A percentile compares a stretch with the other conserved stretches of the same genome.
Conservation (phyloP, 257 asterid genomes). For the Fraxinus americana region DNA sequence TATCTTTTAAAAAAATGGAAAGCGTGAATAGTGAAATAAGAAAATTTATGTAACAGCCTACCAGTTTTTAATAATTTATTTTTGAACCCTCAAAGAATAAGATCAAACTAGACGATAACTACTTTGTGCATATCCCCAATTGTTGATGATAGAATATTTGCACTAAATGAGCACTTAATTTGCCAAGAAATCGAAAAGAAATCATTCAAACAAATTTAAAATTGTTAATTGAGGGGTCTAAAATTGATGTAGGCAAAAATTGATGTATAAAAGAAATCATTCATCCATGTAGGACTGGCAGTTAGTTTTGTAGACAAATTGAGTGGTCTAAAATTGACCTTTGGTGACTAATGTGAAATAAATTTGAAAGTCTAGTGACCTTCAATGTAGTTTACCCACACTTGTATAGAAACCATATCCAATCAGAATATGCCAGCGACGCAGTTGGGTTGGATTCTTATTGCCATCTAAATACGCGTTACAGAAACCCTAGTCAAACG, state of each 20-base stretch:
- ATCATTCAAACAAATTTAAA: background rate
- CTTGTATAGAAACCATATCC: slow-evolving; percentile 27
- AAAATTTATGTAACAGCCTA: too few species aligned
- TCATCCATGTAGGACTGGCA: too few species aligned
- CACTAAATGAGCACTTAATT: background rate
- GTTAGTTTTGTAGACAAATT: too few species aligned
- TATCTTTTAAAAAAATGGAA: too few species aligned
- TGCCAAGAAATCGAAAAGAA: background rate
- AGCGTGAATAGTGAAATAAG: too few species aligned
- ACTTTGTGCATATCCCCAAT: too few species aligned
- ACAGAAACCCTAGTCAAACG: slow-evolving; percentile 53
- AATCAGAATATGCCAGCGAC: slow-evolving; percentile 39
- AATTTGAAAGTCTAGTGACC: background rate
- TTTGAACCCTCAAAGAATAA: too few species aligned
- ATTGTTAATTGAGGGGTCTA: too few species aligned
- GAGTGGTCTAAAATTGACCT: background rate
- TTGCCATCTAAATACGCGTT: slow-evolving; percentile 38
- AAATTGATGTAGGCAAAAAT: too few species aligned
- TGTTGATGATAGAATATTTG: background rate
- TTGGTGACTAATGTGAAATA: background rate
- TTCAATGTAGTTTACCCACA: background rate
- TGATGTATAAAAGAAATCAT: too few species aligned
- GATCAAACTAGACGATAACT: too few species aligned
- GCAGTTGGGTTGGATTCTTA: slow-evolving; percentile 39
- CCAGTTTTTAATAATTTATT: too few species aligned